Base-by-base conservation (phyloP, 116 monocot species). In the Papilionanthe hybrid region DNA sequence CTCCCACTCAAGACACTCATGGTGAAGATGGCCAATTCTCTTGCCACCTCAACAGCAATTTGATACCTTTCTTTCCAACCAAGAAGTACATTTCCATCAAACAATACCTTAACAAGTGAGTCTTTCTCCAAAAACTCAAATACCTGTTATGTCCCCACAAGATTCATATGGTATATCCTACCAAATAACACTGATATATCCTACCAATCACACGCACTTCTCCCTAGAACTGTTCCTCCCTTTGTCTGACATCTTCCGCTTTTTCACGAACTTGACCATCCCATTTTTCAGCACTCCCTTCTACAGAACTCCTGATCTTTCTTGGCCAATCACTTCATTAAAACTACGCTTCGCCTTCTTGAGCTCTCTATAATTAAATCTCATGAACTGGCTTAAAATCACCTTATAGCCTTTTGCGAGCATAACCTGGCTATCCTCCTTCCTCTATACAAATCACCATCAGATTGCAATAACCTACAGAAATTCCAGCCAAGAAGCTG, bases 1-100 rank as follows among this genome's bases (percentile, higher is more conserved):
- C 44, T 88, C 74, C 91, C 91, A 91, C 42, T 91, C 88, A 0
- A 91, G 82, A 74, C 91, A 91, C 74, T 91, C 89, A 27, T 89
- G 83, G 42, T 88, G 91, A 13, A 91, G 89, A 56, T 91, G 89
- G 86, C 84, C 6, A 88, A 75, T 29, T 82, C 88, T 55, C 74
- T 84, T 25, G 88, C 91, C n/a, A 75, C 71, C 28, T 85, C 89
- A 9, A 81, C 28, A 5, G 86, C 86, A 66, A 91, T 91, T 72
- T 86, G 80, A 42, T 84, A 85, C 79, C 86, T 86, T 53, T 75
- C 44, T 41, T 63, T 60, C 85, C 85, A 82, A 19, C 7, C 15
- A 5, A 85, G 73, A 0, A 53, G 22, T 27, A 5, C 32, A 12
- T 80, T 42, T 45, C 23, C 27, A 29, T 48, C 10, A 41, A 82